Evolutionary conservation across 768 basidiomycete genomes (phyloP), one percentile per base, ranked within the genome.

Genomic region (Plicaturopsis crispa): DNA sequence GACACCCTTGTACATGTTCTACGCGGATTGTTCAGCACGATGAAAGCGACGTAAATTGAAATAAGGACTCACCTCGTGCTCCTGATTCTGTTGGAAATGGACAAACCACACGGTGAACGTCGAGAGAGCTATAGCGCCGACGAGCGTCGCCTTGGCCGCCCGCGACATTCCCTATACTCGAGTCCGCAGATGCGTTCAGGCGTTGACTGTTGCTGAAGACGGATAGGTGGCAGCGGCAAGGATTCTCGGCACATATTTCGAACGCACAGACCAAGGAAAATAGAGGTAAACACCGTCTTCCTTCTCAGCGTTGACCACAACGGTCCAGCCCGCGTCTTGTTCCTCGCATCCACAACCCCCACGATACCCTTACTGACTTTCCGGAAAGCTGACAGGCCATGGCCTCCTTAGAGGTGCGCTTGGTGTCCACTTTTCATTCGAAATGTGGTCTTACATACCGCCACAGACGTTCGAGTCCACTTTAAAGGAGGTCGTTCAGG

Each of bases 1-100:
- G 2, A 96, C 93, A 18, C 92, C 92, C 53, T 82, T 69, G 54
- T 86, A 94, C 92, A 96, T 96, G 20, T 65, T 79, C 92, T 97
- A 43, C 20, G 33, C 18, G 17, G 12, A 28, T 40, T 24, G 17
- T 14, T 46, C 44, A 45, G 43, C 20, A 26, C 14, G 39, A 43
- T 36, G 23, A 31, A 26, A 24, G 19, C 18, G n/a, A 17, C 38
- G 24, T 19, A 17, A 33, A 23, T 22, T 22, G 16, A 13, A 21
- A 17, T 31, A 6, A 2, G 6, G n/a, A 51, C 64, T 34, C 46
- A 91, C 93, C 49, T 89, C 77, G 40, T 81, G 80, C 59, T 97
- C 91, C 51, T 78, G 74, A 12, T 71, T 64, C 54, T 97, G 92
- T 39, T 92, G 75, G 51, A 72, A 84, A 56, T 97, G 93, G 21